These are phyloP conservation scores for Pouteria campechiana DNA, from an alignment of 179 eudicot species.

Conservation along the genomic window DNA sequence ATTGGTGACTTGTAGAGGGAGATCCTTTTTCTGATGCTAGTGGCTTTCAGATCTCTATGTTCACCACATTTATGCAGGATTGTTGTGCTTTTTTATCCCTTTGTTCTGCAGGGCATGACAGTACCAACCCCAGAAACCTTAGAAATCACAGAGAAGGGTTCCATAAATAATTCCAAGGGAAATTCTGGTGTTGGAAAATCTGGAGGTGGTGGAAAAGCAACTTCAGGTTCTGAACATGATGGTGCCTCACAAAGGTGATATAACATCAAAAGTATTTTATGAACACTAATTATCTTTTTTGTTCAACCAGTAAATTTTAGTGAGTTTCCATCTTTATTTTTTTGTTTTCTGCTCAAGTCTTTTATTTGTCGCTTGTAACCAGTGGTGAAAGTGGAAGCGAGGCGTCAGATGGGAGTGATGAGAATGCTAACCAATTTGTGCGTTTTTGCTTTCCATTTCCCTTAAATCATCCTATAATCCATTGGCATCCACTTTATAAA, in stretches of 20 bases:
- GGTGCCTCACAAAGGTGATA: constrained; percentile 76
- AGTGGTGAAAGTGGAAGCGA: constrained; percentile 92
- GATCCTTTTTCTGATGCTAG: no score
- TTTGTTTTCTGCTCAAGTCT: not conserved
- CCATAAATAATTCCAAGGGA: constrained; percentile 51
- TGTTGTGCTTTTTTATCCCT: no score
- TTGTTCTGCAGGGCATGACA: no score
- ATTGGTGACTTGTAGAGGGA: no score
- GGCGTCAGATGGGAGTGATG: constrained; percentile 87
- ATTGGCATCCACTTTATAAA: no score
- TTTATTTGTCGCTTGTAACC: constrained; percentile 6
- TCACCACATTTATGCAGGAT: no score
- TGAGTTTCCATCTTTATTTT: not conserved
- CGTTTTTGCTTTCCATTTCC: not conserved
- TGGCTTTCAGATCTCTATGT: no score
- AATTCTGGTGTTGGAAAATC: constrained; percentile 39
- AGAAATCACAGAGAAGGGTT: no score
- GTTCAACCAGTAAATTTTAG: not conserved
- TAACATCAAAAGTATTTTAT: not conserved
- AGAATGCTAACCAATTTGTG: constrained; percentile 42
- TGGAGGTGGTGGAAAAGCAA: constrained; percentile 49
- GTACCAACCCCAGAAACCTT: no score
- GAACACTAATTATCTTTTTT: not conserved
- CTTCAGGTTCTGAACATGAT: constrained; percentile 94
- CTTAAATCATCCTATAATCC: no score